These are phyloP conservation scores for Backusella macrospora DNA, from an alignment of 192 early-diverging fungal genomes.

Conservation along the genomic window DNA sequence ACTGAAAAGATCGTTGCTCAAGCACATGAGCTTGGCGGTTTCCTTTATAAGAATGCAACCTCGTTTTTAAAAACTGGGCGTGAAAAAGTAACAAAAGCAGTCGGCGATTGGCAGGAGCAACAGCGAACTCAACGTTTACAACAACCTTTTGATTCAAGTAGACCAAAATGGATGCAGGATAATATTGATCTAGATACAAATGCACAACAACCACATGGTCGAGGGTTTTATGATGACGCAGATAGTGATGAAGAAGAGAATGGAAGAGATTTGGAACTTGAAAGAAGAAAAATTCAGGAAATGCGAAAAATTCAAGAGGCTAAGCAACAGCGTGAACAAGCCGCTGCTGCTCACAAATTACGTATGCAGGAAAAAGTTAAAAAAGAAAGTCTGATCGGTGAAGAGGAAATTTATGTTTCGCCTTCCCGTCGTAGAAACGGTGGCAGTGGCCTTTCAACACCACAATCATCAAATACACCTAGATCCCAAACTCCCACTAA, in stretches of 20 bases:
- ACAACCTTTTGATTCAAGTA: constrained; percentile 27
- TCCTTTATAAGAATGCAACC: constrained; percentile 71
- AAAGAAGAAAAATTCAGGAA: constrained; percentile 14
- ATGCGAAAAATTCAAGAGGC: constrained; percentile 1
- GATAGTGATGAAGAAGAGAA: constrained; percentile 24
- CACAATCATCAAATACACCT: constrained; percentile 18
- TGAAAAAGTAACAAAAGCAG: constrained; percentile 61
- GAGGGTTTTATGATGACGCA: constrained; percentile 22
- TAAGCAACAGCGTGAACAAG: constrained; percentile 3
- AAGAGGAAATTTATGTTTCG: constrained; percentile 33
- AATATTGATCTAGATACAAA: constrained; percentile 13
- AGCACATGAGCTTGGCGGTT: constrained; percentile 61
- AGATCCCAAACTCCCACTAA: constrained; percentile 1
- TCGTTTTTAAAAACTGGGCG: constrained; percentile 61
- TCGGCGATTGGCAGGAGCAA: constrained; percentile 59
- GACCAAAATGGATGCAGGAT: constrained; percentile 44
- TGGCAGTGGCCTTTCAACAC: background rate
- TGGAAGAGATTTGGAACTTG: background rate
- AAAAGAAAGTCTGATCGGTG: background rate
- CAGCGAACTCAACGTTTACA: constrained; percentile 29
- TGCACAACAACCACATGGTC: background rate
- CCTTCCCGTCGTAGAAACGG: constrained; percentile 29
- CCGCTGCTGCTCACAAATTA: background rate
- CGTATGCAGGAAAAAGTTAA: constrained; percentile 13
- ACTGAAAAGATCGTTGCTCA: constrained; percentile 57